A percentile compares a stretch with the other conserved stretches of the same genome.
These are phyloP conservation scores for Hypericum perforatum DNA, from an alignment of 345 rosid species.

Conservation along the genomic window DNA sequence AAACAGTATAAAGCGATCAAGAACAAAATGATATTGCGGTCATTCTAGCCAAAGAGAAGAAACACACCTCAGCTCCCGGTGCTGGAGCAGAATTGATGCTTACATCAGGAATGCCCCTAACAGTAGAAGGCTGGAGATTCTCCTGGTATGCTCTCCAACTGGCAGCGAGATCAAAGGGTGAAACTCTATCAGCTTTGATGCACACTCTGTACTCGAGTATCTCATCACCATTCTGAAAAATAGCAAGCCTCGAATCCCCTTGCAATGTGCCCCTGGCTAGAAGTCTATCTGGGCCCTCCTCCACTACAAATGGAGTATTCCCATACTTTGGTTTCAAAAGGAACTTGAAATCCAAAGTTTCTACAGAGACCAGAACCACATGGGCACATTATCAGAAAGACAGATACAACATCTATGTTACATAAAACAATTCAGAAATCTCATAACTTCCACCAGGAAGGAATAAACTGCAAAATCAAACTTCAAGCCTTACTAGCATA, in stretches of 20 bases:
- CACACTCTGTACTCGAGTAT: conserved; percentile 66
- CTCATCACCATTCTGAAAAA: conserved; percentile 62
- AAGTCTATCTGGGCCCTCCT: conserved; percentile 78
- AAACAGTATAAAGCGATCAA: no score
- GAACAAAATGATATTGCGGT: no score
- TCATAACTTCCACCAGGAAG: no score
- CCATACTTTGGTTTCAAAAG: conserved; percentile 79
- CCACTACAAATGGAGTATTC: conserved; percentile 56
- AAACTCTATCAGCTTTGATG: conserved; percentile 80
- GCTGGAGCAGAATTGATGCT: conserved; percentile 61
- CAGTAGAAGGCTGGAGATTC: conserved; percentile 81
- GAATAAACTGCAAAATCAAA: no score
- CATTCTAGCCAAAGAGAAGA: no score
- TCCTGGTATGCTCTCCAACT: conserved; percentile 98
- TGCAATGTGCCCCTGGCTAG: conserved; percentile 65
- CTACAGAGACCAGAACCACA: conserved; percentile 23
- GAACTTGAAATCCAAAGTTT: conserved; percentile 97
- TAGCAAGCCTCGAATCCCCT: conserved; percentile 70
- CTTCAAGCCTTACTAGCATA: no score
- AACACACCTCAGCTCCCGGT: conserved; percentile 46
- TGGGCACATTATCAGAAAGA: neutral
- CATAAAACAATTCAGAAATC: neutral
- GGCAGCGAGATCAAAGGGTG: conserved; percentile 97
- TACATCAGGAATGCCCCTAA: conserved; percentile 93
- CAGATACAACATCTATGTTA: neutral